Evolutionary conservation across 371 early-diverging fungal genomes (phyloP).

Genomic region (Saksenaea vasiformis): DNA sequence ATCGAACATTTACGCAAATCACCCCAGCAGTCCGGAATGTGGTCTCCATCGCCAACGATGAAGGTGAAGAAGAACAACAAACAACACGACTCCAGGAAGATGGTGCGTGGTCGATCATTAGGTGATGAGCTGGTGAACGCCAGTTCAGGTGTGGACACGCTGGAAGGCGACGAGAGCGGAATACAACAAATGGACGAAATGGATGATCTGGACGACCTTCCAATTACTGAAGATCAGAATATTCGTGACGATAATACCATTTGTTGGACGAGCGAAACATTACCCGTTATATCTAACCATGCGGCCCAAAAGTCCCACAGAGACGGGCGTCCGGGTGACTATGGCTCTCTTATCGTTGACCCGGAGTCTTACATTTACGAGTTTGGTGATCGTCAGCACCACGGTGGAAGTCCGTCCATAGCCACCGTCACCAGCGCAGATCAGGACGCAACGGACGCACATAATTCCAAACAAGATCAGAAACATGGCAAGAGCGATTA

Average conservation of each 20-base stretch:
- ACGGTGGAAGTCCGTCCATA: conserved; percentile 6
- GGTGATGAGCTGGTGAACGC: conserved; percentile 16
- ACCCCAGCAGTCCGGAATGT: neutral
- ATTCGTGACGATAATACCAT: conserved; percentile 8
- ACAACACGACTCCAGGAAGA: neutral
- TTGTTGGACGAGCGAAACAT: conserved; percentile 3
- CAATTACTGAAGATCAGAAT: neutral
- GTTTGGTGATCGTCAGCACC: conserved; percentile 10
- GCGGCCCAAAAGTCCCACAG: neutral
- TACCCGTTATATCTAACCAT: conserved; percentile 1
- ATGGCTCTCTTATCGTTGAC: conserved; percentile 6
- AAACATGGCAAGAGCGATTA: neutral
- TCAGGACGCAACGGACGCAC: conserved; percentile 5
- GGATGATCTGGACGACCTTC: neutral
- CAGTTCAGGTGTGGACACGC: neutral
- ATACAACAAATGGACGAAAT: neutral
- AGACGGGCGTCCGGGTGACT: neutral
- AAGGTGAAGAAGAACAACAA: neutral
- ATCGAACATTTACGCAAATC: conserved; percentile 12
- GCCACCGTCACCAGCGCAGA: conserved; percentile 15
- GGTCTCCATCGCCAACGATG: neutral
- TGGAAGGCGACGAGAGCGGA: neutral
- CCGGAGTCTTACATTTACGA: conserved; percentile 4
- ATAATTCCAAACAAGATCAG: neutral
- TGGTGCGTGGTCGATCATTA: neutral